phyloP scores from a whole-genome alignment of 345 rosid species.

The Eucalyptus cladocalyx region DNA sequence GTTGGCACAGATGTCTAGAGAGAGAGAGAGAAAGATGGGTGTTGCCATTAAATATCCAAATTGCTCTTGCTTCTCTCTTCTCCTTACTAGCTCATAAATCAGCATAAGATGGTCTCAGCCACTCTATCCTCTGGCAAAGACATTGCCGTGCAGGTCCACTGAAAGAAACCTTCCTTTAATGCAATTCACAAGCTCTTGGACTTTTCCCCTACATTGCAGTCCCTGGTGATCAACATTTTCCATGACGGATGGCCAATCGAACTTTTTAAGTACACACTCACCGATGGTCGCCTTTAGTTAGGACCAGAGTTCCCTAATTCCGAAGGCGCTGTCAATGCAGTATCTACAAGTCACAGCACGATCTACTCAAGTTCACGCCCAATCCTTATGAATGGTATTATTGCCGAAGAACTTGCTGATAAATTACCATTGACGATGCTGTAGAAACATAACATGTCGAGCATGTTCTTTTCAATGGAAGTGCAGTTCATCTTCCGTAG shows the following conservation, averaged over 20 bases:
- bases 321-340: background rate
- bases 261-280: background rate
- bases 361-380: background rate
- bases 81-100: background rate
- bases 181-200: background rate
- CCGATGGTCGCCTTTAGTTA: background rate
- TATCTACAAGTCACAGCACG: background rate
- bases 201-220: background rate
- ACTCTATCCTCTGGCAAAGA: background rate
- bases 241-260: background rate
- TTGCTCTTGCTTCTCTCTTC: background rate
- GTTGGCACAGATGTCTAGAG: background rate
- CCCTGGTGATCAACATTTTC: background rate
- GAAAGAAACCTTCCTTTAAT: background rate
- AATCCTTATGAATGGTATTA: background rate
- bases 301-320: background rate
- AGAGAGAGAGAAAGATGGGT: background rate
- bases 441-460: background rate
- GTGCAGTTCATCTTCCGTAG: background rate
- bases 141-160: background rate
- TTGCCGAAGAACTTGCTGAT: background rate
- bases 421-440: background rate
- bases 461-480: background rate
- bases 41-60: background rate
- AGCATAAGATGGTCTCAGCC: background rate